A percentile compares a stretch with the other conserved stretches of the same genome.
Evolutionary conservation across 768 basidiomycete species (phyloP).

Genomic region (Suillus americanus): DNA sequence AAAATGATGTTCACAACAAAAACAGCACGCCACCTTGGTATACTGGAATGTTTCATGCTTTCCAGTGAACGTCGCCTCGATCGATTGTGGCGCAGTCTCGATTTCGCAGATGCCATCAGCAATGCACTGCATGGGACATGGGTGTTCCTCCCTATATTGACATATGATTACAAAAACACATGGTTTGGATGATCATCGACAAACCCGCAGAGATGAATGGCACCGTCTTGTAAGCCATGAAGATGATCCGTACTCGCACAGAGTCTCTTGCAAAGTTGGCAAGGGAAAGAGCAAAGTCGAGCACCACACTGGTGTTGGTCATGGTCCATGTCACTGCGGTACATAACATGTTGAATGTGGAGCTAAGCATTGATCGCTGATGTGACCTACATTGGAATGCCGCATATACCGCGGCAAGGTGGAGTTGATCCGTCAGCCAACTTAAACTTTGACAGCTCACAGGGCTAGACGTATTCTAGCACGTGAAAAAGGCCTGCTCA

Average conservation of each 20-base stretch:
- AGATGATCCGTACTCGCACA: constrained; percentile 52
- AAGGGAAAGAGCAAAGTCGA: constrained; percentile 51
- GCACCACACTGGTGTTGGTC: constrained; percentile 48
- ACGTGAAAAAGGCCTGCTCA: not conserved
- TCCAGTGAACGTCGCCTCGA: constrained; percentile 63
- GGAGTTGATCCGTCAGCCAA: constrained; percentile 32
- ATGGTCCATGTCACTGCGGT: constrained; percentile 44
- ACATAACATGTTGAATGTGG: not conserved
- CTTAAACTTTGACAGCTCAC: constrained; percentile 35
- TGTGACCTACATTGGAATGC: constrained; percentile 37
- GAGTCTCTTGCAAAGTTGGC: constrained; percentile 55
- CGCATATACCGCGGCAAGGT: constrained; percentile 44
- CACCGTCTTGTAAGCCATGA: constrained; percentile 43
- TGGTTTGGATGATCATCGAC: constrained; percentile 3
- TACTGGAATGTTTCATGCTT: constrained; percentile 61
- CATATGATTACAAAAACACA: constrained; percentile 12
- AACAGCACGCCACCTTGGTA: constrained; percentile 48
- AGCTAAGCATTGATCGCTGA: not conserved
- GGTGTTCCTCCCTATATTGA: constrained; percentile 46
- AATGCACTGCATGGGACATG: constrained; percentile 44
- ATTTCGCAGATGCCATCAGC: constrained; percentile 56
- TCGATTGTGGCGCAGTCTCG: constrained; percentile 54
- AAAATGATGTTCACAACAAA: not conserved
- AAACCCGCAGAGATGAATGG: constrained; percentile 61
- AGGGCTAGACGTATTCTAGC: constrained; percentile 34